Conservation (phyloP, 805 yeast genomes). For the Geotrichum ghanense region DNA sequence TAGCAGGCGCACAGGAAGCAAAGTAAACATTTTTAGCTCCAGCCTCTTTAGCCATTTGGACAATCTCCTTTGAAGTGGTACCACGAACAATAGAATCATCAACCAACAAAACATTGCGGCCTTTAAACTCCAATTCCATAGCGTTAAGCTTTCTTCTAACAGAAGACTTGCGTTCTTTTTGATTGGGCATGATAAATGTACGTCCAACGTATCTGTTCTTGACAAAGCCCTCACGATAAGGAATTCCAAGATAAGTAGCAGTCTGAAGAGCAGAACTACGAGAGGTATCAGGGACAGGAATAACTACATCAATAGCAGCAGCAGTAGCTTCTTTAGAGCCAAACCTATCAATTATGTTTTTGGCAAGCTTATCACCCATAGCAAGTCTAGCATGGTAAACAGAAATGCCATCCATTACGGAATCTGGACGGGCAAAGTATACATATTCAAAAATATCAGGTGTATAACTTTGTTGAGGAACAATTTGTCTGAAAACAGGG, state of each 20-base stretch:
- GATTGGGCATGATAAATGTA: conserved; percentile 98
- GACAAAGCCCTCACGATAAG: conserved; percentile 94
- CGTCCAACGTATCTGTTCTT: conserved; percentile 96
- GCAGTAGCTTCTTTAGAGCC: conserved; percentile 34
- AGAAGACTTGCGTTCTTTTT: conserved; percentile 82
- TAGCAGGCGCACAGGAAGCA: conserved; percentile 98
- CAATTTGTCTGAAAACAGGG: conserved; percentile 83
- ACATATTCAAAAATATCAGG: conserved; percentile 97
- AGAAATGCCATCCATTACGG: conserved; percentile 91
- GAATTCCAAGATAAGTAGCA: conserved; percentile 67
- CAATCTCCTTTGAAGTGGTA: conserved; percentile 92
- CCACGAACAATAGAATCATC: conserved; percentile 98
- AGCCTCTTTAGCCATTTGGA: conserved; percentile 96
- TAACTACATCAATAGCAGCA: conserved; percentile 76
- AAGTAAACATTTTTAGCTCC: conserved; percentile 93
- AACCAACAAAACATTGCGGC: conserved; percentile 74
- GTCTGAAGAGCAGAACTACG: conserved; percentile 90
- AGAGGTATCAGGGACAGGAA: conserved; percentile 98
- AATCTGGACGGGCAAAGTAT: conserved; percentile 95
- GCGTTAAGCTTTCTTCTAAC: conserved; percentile 94
- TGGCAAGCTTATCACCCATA: conserved; percentile 88
- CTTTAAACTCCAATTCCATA: conserved; percentile 85
- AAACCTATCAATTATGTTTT: conserved; percentile 41
- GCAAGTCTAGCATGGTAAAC: conserved; percentile 86
- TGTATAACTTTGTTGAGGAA: conserved; percentile 62